Evolutionary conservation across 352 stramenopile genomes (phyloP).

Genomic region (Pythium plurisporium): DNA sequence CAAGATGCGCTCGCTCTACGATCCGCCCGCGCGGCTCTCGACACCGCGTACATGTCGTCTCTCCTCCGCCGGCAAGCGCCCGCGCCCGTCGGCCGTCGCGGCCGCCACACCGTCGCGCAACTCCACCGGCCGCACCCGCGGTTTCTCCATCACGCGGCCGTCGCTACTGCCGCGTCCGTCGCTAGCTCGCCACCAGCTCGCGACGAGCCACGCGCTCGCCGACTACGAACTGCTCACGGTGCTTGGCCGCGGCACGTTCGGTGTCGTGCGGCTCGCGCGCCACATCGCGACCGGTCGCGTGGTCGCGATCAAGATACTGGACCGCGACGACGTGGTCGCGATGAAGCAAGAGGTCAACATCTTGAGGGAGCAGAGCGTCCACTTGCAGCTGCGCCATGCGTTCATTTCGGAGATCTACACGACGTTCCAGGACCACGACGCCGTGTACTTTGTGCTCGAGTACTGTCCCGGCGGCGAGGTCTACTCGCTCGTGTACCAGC

Average conservation of each 20-base stretch:
- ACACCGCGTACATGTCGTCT: slow-evolving; percentile 28
- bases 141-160: slow-evolving; percentile 1
- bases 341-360: slow-evolving; percentile 69
- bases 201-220: slow-evolving; percentile 22
- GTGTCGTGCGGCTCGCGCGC: slow-evolving; percentile 58
- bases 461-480: slow-evolving; percentile 67
- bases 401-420: slow-evolving; percentile 59
- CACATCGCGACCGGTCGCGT: slow-evolving; percentile 46
- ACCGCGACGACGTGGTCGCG: slow-evolving; percentile 37
- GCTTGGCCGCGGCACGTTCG: slow-evolving; percentile 66
- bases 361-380: slow-evolving; percentile 60
- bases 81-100: slow-evolving; percentile 18
- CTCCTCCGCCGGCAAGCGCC: slow-evolving; percentile 21
- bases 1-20: slow-evolving; percentile 14
- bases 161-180: not conserved
- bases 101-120: slow-evolving; percentile 14
- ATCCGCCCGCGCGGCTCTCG: slow-evolving; percentile 27
- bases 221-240: slow-evolving; percentile 64
- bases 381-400: slow-evolving; percentile 48
- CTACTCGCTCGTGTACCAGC: slow-evolving; percentile 87
- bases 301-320: slow-evolving; percentile 61
- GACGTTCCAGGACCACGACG: slow-evolving; percentile 69
- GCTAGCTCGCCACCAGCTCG: slow-evolving; percentile 21
- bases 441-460: slow-evolving; percentile 76
- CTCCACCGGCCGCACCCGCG: slow-evolving; percentile 18